Evolutionary conservation across 1,284 basidiomycete species (phyloP), one percentile per base, ranked within the genome.

Genomic region (Gomphus bonarii): DNA sequence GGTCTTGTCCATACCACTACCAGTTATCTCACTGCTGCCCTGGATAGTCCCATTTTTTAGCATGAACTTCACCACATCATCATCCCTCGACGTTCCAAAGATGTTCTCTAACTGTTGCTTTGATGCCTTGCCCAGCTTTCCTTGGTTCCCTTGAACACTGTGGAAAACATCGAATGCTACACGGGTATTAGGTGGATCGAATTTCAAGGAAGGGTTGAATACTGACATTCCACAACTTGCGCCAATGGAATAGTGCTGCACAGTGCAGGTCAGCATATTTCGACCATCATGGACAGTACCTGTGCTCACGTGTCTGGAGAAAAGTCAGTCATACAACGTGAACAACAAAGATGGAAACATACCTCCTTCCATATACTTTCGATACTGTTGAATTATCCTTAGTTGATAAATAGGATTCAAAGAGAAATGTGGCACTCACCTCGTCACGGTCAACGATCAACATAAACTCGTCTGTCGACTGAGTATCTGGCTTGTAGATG

Each of bases 291-390:
- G 28, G 12, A 25, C 31, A 35, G 46, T 31, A 50, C 49, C 36
- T 33, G 36, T 60, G 73, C 73, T 79, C 78, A 88, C 85, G 75
- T 85, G 75, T 87, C 85, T 87, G 63, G 47, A 63, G 50, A 57
- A 54, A 36, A 55, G 16, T 55, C 43, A 62, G 68, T 56, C 66
- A 66, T 46, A 66, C 61, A 52, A 62, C 50, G 60, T 65, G 61
- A 54, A 53, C 57, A 61, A 62, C 52, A 61, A 66, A 31, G 7
- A 55, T 11, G 22, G 35, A 14, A 25, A 64, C 76, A 72, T 63
- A 88, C 86, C 86, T 75, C 85, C 88, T 12, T 73, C 77, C 69
- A 82, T 85, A 84, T 85, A 91, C 68, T 83, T 86, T 73, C 81
- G 79, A 70, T 74, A 88, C 88, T 91, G 62, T 8, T 7, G n/a